Evolutionary conservation across 78 protist genomes (phyloP).

Genomic region (Pigoraptor vietnamica): DNA sequence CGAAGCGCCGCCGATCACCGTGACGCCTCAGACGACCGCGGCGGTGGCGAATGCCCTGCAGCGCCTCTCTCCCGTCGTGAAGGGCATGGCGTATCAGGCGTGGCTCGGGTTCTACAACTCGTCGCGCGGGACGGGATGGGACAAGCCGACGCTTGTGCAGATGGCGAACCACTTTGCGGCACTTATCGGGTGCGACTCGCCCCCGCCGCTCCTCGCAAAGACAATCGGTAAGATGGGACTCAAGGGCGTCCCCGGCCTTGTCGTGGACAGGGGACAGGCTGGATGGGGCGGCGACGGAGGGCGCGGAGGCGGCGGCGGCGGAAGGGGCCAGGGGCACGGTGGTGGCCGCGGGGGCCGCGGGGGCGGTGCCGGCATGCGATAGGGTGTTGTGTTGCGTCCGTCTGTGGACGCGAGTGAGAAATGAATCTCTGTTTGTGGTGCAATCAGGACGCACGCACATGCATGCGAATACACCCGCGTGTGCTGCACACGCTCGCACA

Average conservation of each 20-base stretch:
- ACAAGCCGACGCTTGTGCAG: conserved; percentile 12
- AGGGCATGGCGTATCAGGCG: conserved; percentile 27
- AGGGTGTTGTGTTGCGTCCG: too few species aligned
- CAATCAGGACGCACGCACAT: too few species aligned
- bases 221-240: conserved; percentile 56
- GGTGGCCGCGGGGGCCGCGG: neutral
- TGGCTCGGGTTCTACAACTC: conserved; percentile 59
- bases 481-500: too few species aligned
- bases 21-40: neutral
- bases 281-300: conserved; percentile 16
- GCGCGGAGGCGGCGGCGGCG: conserved; percentile 6
- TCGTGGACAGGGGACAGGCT: neutral
- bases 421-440: too few species aligned
- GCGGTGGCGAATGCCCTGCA: neutral
- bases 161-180: conserved; percentile 17
- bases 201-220: conserved; percentile 30
- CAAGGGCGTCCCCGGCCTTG: conserved; percentile 36
- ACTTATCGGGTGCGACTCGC: neutral
- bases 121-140: neutral
- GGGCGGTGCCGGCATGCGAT: too few species aligned
- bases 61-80: too few species aligned
- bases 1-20: neutral
- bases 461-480: too few species aligned
- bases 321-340: conserved; percentile 1
- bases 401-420: too few species aligned